Percentiles rank a stretch among this genome's conserved stretches.
phyloP scores from a whole-genome alignment of 768 basidiomycete genomes.

The Strobilomyces echinocephalus region DNA sequence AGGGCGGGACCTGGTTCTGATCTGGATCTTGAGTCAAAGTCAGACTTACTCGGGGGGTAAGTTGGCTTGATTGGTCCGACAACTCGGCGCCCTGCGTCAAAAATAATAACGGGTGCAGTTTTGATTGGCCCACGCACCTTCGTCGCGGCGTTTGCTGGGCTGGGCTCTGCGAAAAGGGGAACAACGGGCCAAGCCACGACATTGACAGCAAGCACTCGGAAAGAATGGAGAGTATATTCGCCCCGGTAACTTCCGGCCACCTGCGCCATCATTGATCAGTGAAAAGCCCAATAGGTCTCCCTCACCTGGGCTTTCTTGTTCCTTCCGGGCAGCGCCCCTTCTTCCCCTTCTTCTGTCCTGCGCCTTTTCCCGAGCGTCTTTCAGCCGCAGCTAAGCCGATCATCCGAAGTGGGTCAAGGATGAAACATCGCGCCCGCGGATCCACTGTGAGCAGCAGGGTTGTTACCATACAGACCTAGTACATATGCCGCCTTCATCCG shows the following conservation, averaged over 20 bases:
- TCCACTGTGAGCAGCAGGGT: conserved; percentile 15
- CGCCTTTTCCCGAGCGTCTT: conserved; percentile 18
- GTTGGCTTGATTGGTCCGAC: conserved; percentile 6
- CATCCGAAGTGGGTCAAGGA: conserved; percentile 5
- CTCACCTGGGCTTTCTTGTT: conserved; percentile 8
- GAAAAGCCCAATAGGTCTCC: conserved; percentile 1
- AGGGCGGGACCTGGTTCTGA: conserved; percentile 4
- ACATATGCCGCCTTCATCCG: conserved; percentile 9
- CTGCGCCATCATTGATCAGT: conserved; percentile 12
- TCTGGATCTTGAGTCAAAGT: conserved; percentile 22
- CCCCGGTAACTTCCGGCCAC: conserved; percentile 21
- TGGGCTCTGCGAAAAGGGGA: conserved; percentile 5
- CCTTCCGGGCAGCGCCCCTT: conserved; percentile 13
- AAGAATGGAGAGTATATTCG: conserved; percentile 1
- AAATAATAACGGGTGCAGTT: conserved; percentile 1
- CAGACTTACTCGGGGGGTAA: conserved; percentile 20
- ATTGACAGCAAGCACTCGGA: not conserved
- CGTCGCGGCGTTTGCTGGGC: conserved; percentile 11
- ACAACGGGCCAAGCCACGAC: not conserved
- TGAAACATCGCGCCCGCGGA: conserved; percentile 26
- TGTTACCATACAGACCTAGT: conserved; percentile 17
- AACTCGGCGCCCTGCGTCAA: not conserved
- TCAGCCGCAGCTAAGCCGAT: conserved; percentile 24
- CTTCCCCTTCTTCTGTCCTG: conserved; percentile 13
- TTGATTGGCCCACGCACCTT: conserved; percentile 16